These are phyloP conservation scores for Kwoniella botswanensis DNA, from an alignment of 768 basidiomycete species.

Conservation along the genomic window DNA sequence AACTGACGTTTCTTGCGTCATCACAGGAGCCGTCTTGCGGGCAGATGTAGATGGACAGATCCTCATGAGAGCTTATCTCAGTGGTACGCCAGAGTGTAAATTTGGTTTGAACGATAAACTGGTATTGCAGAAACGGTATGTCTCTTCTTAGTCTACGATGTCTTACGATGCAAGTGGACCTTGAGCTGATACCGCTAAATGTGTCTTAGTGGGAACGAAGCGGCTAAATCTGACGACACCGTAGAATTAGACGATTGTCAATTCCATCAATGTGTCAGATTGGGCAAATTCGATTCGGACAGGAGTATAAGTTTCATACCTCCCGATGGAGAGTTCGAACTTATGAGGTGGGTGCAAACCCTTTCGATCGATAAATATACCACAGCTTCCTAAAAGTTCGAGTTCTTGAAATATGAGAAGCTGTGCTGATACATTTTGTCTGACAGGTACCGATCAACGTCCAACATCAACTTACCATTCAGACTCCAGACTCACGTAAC, in stretches of 20 bases:
- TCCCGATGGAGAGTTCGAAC: constrained; percentile 97
- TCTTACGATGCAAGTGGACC: not conserved
- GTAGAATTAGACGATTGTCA: constrained; percentile 98
- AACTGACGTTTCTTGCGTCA: not conserved
- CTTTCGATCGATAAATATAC: constrained; percentile 1
- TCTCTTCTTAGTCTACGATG: constrained; percentile 45
- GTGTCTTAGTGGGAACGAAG: constrained; percentile 30
- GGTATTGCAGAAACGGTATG: constrained; percentile 84
- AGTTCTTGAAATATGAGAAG: not conserved
- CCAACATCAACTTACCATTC: constrained; percentile 93
- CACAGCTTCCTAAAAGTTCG: not conserved
- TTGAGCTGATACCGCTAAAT: not conserved
- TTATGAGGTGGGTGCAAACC: constrained; percentile 75
- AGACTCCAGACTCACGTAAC: constrained; percentile 86
- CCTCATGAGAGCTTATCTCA: constrained; percentile 94
- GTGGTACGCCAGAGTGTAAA: constrained; percentile 97
- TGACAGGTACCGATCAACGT: constrained; percentile 87
- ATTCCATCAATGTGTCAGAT: constrained; percentile 96
- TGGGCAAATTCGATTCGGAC: constrained; percentile 91
- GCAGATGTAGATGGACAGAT: constrained; percentile 98
- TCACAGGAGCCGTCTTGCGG: constrained; percentile 83
- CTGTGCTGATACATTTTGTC: not conserved
- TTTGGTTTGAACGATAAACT: constrained; percentile 98
- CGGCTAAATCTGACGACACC: constrained; percentile 62
- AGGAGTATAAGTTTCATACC: constrained; percentile 96